Conservation (phyloP, 176 grass and related monocot genomes). For the Puya raimondii region DNA sequence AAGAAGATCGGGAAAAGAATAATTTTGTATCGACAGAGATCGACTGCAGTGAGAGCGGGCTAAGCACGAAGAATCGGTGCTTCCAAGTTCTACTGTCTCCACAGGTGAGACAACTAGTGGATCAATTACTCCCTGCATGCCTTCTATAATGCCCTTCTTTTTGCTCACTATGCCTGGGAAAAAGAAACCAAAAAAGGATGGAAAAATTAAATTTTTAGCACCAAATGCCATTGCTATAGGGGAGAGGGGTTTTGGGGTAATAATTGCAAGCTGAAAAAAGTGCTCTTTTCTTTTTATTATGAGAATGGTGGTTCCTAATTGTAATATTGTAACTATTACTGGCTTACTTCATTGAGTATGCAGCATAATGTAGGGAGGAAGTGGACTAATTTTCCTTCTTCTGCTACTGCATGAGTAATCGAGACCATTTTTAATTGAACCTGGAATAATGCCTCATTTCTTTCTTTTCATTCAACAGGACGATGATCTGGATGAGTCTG, state of each 20-base stretch:
- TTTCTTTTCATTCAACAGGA: constrained; percentile 34
- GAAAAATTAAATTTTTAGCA: no score
- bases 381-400: background rate
- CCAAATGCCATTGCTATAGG: no score
- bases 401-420: constrained; percentile 1
- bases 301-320: no score
- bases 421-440: background rate
- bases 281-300: no score
- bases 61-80: constrained; percentile 55
- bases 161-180: constrained; percentile 2
- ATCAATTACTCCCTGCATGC: background rate
- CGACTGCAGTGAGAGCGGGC: constrained; percentile 69
- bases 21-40: constrained; percentile 46
- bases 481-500: constrained; percentile 66
- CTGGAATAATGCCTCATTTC: background rate
- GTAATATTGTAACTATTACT: no score
- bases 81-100: constrained; percentile 76
- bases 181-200: background rate
- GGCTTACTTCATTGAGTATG: no score
- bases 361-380: no score
- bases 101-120: constrained; percentile 32
- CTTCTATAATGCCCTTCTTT: background rate
- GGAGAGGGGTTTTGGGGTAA: no score
- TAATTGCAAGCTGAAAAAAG: no score
- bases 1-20: constrained; percentile 1